Percentiles rank a stretch among this genome's conserved stretches.
phyloP scores from a whole-genome alignment of 2,329 filamentous ascomycete genomes.

The Botrytis squamosa region DNA sequence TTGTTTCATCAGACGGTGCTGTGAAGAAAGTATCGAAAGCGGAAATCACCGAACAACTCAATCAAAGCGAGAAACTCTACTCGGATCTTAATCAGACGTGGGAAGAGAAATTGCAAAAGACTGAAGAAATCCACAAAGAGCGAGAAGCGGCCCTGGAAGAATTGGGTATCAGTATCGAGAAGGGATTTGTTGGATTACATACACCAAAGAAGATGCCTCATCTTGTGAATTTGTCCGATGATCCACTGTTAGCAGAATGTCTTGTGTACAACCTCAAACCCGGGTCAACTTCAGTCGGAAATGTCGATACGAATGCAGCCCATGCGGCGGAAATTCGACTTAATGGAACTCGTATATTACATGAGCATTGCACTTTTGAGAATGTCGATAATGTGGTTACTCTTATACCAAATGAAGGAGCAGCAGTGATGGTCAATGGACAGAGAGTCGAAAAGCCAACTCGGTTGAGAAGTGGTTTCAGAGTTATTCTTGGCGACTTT shows the following conservation, averaged over 20 bases:
- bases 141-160: conserved; percentile 93
- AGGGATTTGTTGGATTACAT: conserved; percentile 91
- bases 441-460: conserved; percentile 83
- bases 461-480: conserved; percentile 84
- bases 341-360: conserved; percentile 88
- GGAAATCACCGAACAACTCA: conserved; percentile 94
- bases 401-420: conserved; percentile 82
- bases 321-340: conserved; percentile 83
- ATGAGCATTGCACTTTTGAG: conserved; percentile 91
- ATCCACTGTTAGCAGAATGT: conserved; percentile 90
- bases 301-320: conserved; percentile 78
- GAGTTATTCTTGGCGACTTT: conserved; percentile 95
- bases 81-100: conserved; percentile 97
- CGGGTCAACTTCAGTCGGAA: conserved; percentile 89
- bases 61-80: conserved; percentile 94
- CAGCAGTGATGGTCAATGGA: conserved; percentile 97
- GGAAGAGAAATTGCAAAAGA: conserved; percentile 94
- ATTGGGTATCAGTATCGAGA: conserved; percentile 97
- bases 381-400: conserved; percentile 93
- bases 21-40: conserved; percentile 97
- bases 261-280: conserved; percentile 98
- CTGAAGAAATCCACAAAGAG: conserved; percentile 96
- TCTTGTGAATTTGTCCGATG: conserved; percentile 94
- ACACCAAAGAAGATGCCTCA: conserved; percentile 99
- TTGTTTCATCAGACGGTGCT: conserved; percentile 78